phyloP scores from a whole-genome alignment of 768 basidiomycete species.

The Lanmaoa pseudosensibilis region DNA sequence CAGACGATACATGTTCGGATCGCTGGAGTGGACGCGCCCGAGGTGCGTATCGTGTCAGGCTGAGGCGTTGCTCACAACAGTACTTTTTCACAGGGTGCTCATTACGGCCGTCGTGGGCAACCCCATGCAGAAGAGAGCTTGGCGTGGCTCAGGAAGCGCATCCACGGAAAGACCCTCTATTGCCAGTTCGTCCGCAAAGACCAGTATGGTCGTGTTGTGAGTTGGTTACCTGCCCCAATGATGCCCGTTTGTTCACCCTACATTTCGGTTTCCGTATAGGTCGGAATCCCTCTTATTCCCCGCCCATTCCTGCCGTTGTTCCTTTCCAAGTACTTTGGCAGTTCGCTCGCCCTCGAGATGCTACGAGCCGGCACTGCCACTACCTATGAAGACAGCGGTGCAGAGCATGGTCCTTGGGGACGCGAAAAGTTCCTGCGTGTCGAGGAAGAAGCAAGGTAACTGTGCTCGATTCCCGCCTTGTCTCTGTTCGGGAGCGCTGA shows the following conservation, averaged over 20 bases:
- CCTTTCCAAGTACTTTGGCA: constrained; percentile 40
- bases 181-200: constrained; percentile 76
- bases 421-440: constrained; percentile 61
- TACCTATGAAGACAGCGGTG: constrained; percentile 75
- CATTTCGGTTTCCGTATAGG: constrained; percentile 41
- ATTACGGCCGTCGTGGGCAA: constrained; percentile 83
- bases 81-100: constrained; percentile 51
- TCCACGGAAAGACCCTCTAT: constrained; percentile 60
- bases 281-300: constrained; percentile 59
- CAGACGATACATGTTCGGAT: constrained; percentile 87
- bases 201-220: constrained; percentile 80
- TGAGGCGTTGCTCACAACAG: neutral
- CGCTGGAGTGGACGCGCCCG: constrained; percentile 91
- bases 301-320: constrained; percentile 52
- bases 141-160: constrained; percentile 60
- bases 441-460: constrained; percentile 68
- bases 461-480: neutral
- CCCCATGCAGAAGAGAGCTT: constrained; percentile 73
- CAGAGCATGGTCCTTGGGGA: constrained; percentile 72
- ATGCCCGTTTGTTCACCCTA: neutral
- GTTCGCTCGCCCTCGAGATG: constrained; percentile 68
- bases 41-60: constrained; percentile 45
- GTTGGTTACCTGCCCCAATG: constrained; percentile 23
- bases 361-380: constrained; percentile 73
- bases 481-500: neutral